Evolutionary conservation across 2,329 filamentous ascomycete species (phyloP).

Genomic region (Pyrenochaeta sp.): DNA sequence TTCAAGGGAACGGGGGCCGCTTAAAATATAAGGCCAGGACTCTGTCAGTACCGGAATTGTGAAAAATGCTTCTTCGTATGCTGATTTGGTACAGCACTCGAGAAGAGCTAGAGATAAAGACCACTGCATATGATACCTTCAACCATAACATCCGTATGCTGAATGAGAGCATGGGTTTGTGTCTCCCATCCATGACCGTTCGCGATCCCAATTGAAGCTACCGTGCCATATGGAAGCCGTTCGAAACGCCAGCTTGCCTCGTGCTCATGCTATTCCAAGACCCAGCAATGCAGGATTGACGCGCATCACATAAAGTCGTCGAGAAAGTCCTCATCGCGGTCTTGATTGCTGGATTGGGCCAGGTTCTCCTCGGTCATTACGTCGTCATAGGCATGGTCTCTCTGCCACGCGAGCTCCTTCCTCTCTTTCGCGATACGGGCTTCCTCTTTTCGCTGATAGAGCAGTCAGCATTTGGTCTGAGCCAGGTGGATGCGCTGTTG

Average conservation of each 20-base stretch:
- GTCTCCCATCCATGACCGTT: constrained; percentile 51
- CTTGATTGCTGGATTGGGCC: constrained; percentile 81
- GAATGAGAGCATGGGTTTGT: constrained; percentile 76
- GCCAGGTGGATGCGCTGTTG: neutral
- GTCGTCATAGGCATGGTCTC: constrained; percentile 98
- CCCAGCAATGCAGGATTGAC: neutral
- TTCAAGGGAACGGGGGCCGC: constrained; percentile 46
- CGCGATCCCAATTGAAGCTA: constrained; percentile 33
- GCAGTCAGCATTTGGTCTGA: constrained; percentile 12
- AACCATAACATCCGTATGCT: constrained; percentile 76
- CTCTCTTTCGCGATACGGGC: constrained; percentile 77
- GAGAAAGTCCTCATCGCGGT: constrained; percentile 77
- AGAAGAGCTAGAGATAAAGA: constrained; percentile 41
- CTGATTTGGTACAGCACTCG: constrained; percentile 22
- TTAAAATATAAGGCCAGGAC: constrained; percentile 37
- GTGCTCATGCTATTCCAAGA: constrained; percentile 5
- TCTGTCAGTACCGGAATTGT: constrained; percentile 20
- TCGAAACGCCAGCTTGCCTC: constrained; percentile 3
- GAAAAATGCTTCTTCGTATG: neutral
- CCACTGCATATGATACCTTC: constrained; percentile 66
- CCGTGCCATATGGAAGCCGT: constrained; percentile 3
- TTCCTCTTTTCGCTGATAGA: constrained; percentile 76
- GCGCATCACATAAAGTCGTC: constrained; percentile 74
- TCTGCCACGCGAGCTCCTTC: constrained; percentile 90
- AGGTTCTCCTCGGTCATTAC: constrained; percentile 85